Percentiles rank a stretch among this genome's conserved stretches.
Evolutionary conservation across 2,329 filamentous ascomycete genomes (phyloP).

Genomic region (Corinectria fuckeliana): DNA sequence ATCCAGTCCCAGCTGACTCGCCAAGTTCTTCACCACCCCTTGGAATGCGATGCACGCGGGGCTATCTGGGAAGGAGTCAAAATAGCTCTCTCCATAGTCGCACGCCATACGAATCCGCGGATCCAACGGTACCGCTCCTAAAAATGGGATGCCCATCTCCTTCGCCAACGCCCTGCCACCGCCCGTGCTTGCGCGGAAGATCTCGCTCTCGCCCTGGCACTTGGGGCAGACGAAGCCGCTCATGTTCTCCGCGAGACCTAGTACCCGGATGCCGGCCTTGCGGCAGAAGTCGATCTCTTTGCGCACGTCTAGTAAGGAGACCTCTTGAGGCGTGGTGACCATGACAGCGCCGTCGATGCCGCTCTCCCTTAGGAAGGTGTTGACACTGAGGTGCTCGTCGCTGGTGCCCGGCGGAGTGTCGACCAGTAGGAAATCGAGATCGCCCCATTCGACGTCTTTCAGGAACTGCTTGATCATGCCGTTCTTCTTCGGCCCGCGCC

Average conservation of each 20-base stretch:
- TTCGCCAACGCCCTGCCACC: slow-evolving; percentile 80
- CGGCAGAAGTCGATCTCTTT: slow-evolving; percentile 98
- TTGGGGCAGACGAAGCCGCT: slow-evolving; percentile 94
- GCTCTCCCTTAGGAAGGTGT: slow-evolving; percentile 86
- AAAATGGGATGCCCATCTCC: slow-evolving; percentile 86
- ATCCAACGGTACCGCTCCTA: slow-evolving; percentile 90
- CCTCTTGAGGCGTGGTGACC: slow-evolving; percentile 94
- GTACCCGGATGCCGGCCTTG: slow-evolving; percentile 87
- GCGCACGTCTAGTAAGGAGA: slow-evolving; percentile 87
- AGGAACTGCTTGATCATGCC: slow-evolving; percentile 97
- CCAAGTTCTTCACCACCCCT: slow-evolving; percentile 77
- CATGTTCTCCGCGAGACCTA: slow-evolving; percentile 98
- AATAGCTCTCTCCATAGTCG: slow-evolving; percentile 96
- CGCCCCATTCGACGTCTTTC: slow-evolving; percentile 97
- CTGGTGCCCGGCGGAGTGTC: slow-evolving; percentile 96
- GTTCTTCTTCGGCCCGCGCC: slow-evolving; percentile 98
- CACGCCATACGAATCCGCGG: slow-evolving; percentile 95
- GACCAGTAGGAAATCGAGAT: slow-evolving; percentile 89
- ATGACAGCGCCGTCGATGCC: slow-evolving; percentile 93
- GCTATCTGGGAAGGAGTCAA: slow-evolving; percentile 91
- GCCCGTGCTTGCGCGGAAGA: slow-evolving; percentile 91
- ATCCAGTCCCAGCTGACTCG: slow-evolving; percentile 68
- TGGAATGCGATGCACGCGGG: slow-evolving; percentile 85
- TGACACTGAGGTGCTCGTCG: slow-evolving; percentile 95
- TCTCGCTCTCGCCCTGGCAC: slow-evolving; percentile 81